Base-by-base conservation (phyloP, 2,329 filamentous ascomycete genomes). In the Apiospora arundinis region DNA sequence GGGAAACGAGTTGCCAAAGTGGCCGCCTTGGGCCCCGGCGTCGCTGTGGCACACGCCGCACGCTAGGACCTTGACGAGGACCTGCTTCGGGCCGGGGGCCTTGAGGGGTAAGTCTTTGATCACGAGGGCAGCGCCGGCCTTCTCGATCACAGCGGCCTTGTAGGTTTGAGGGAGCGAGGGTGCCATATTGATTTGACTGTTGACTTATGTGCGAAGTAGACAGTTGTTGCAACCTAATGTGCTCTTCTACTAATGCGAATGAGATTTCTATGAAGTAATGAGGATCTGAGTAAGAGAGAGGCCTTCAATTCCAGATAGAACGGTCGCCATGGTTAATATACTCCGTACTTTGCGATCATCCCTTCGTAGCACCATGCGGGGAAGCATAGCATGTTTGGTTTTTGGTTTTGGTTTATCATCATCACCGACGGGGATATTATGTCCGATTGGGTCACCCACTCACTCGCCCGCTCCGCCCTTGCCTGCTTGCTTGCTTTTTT, bases 1-100 rank as follows among this genome's bases (percentile, higher is more conserved):
- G 1, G 92, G 92, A 75, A 88, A 91, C 25, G 85, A 76, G 60
- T 88, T 85, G 14, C 88, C 89, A 60, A 92, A 82, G 5, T 80
- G 76, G 32, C 89, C 89, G 2, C 77, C 66, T 68, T 85, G 83
- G 1, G 88, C 80, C 69, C 79, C 81, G 25, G 81, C 73, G 75
- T 94, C 92, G 0, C 87, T 88, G 79, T 90, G 91, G 80, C 92
- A 95, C 67, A 95, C 88, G 60, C 92, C 92, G 75, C 90, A 93
- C 7, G 92, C 92, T 11, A 90, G 83, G 2, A 93, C 88, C 79
- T 94, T 94, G 80, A 93, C 86, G 37, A 95, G 86, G 2, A 95
- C 82, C 76, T 93, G 85, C 23, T 87, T 86, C 0, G 84, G 78
- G 8, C 85, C 81, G 1, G 92, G 91, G 45, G 83, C 78, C 72